Conservation (phyloP, 495 filamentous ascomycete genomes). For the Annulohypoxylon maeteangense region DNA sequence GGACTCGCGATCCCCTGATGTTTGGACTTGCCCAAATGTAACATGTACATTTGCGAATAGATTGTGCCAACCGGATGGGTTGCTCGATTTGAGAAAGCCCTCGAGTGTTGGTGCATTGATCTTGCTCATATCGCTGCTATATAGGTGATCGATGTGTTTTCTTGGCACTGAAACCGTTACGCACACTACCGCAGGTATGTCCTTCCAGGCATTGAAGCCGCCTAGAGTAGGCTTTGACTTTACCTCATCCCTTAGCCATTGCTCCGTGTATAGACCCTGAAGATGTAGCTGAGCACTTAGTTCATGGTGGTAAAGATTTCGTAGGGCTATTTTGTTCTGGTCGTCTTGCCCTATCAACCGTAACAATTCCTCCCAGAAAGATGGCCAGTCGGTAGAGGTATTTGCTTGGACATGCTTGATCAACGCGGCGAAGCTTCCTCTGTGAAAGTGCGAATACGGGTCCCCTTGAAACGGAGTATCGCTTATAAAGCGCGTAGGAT, state of each 20-base stretch:
- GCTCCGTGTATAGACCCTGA: conserved; percentile 43
- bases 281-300: conserved; percentile 44
- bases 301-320: conserved; percentile 34
- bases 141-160: conserved; percentile 32
- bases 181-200: conserved; percentile 52
- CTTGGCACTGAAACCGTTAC: conserved; percentile 52
- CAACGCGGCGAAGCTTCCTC: conserved; percentile 53
- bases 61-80: conserved; percentile 34
- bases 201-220: conserved; percentile 42
- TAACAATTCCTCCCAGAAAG: conserved; percentile 23
- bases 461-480: background rate
- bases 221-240: conserved; percentile 21
- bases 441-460: conserved; percentile 46
- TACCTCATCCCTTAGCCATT: conserved; percentile 17
- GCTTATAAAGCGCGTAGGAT: background rate
- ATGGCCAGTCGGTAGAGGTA: conserved; percentile 30
- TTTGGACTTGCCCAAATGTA: conserved; percentile 48
- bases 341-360: conserved; percentile 24
- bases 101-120: conserved; percentile 41
- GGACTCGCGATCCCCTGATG: conserved; percentile 34
- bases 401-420: conserved; percentile 37
- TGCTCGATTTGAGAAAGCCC: conserved; percentile 35
- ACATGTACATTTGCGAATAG: conserved; percentile 47
- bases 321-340: background rate
- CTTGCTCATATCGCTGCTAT: conserved; percentile 20